A percentile compares a stretch with the other conserved stretches of the same genome.
Conservation (phyloP, 2,329 filamentous ascomycete genomes). For the Pseudocercospora fijiensis region DNA sequence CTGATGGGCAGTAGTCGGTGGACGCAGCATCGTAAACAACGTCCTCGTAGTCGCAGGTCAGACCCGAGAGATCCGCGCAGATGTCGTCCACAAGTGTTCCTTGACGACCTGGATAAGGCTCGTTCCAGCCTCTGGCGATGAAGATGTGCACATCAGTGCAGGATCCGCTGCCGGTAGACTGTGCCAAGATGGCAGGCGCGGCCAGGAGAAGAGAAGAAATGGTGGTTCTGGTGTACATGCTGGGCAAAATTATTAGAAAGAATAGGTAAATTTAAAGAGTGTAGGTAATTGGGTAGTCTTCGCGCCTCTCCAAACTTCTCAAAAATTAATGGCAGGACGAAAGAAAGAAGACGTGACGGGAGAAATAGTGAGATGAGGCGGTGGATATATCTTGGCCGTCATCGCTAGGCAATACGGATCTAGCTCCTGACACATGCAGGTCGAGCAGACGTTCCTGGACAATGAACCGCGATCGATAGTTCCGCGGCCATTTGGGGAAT, state of each 20-base stretch:
- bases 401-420: neutral
- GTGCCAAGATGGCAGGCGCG: conserved; percentile 14
- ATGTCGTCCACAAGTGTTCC: conserved; percentile 25
- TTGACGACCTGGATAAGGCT: conserved; percentile 25
- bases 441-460: neutral
- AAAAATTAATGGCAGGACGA: neutral
- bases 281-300: neutral
- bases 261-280: neutral
- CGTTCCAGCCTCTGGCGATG: conserved; percentile 29
- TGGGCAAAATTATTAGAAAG: neutral
- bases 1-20: conserved; percentile 41
- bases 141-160: conserved; percentile 30
- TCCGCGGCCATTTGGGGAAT: neutral
- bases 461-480: neutral
- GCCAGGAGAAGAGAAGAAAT: conserved; percentile 22
- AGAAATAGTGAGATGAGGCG: neutral
- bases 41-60: conserved; percentile 29
- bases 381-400: neutral
- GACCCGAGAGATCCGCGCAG: conserved; percentile 22
- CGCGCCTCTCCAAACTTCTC: neutral
- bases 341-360: neutral
- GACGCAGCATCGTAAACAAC: conserved; percentile 21
- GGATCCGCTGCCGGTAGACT: conserved; percentile 20
- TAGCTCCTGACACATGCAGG: neutral
- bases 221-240: neutral